Evolutionary conservation across 75 land plant genomes (phyloP), one percentile per base, ranked within the genome.

Genomic region (Pinus taeda): DNA sequence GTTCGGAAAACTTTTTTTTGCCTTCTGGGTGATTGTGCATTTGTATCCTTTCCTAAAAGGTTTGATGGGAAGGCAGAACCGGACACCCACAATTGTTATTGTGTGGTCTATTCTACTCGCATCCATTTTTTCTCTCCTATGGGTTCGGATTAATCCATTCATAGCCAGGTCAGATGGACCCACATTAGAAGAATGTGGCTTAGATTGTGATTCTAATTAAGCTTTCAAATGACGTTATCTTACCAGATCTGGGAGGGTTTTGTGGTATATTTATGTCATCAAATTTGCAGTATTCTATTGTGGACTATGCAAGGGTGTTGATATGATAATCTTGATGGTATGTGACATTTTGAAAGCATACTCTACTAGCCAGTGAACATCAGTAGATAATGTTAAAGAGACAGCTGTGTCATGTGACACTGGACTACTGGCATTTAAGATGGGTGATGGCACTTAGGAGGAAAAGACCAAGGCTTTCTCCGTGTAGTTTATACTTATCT

Each of bases 1-100:
- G 77, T 90, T 87, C 63, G 91, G 91, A 20, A 89, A 82, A 70
- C 81, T 89, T 9, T 87, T 89, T 78, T 87, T 89, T 64, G 85
- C 92, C n/a, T 88, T 90, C 75, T 90, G 90, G 92, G 92, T 90
- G 83, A 89, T 89, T 33, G 87, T 89, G 60, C 91, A 89, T 66
- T 87, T 92, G 49, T 89, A 82, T 78, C 91, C 91, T 17, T 89
- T 89, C 90, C 83, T 89, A 2, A 89, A 89, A 75, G 91, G 90
- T 82, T 59, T 89, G 59, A 76, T 89, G 36, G 91, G 91, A 20
- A 79, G 87, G 57, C 90, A 88, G 60, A 89, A 87, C 77, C 72
- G 90, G 72, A 89, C 87, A 17, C 91, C 91, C 0, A 89, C 91
- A 5, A 88, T 89, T 69, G 77, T 89, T 59, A 78, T 89, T 49